phyloP scores from a whole-genome alignment of 2,329 filamentous ascomycete genomes.

The Pseudogymnoascus sp. region DNA sequence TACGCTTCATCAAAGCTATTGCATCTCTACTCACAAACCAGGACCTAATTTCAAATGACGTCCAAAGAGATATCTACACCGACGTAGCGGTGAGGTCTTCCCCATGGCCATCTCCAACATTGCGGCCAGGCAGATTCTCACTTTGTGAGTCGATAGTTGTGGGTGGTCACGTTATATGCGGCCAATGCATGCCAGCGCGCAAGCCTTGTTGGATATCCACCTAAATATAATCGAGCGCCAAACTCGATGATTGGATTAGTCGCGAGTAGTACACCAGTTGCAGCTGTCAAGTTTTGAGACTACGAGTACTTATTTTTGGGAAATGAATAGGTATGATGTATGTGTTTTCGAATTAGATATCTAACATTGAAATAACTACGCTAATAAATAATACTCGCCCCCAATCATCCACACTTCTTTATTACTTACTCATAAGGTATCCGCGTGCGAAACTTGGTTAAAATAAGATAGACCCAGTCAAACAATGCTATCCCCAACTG shows the following conservation, averaged over 20 bases:
- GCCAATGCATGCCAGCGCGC: not conserved
- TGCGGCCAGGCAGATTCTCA: too few relatives aligned
- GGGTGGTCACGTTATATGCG: not conserved
- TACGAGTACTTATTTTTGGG: too few relatives aligned
- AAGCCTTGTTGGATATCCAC: constrained; percentile 4
- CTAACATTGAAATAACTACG: not conserved
- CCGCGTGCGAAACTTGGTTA: not conserved
- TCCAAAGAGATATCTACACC: too few relatives aligned
- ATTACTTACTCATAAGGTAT: not conserved
- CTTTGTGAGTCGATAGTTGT: not conserved
- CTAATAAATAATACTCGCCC: not conserved
- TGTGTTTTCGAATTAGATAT: not conserved
- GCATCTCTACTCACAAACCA: too few relatives aligned
- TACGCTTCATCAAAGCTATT: too few relatives aligned
- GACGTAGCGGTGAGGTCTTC: too few relatives aligned
- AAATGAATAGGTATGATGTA: not conserved
- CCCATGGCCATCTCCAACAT: too few relatives aligned
- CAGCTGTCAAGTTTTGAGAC: not conserved
- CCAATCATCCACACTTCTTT: not conserved
- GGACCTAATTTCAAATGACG: too few relatives aligned
- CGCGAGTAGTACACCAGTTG: not conserved
- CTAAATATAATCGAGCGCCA: not conserved
- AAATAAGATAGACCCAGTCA: not conserved
- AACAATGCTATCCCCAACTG: not conserved
- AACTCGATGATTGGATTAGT: not conserved